A percentile compares a stretch with the other conserved stretches of the same genome.
phyloP scores from a whole-genome alignment of 139 green algal species.

The Microglena sp. region DNA sequence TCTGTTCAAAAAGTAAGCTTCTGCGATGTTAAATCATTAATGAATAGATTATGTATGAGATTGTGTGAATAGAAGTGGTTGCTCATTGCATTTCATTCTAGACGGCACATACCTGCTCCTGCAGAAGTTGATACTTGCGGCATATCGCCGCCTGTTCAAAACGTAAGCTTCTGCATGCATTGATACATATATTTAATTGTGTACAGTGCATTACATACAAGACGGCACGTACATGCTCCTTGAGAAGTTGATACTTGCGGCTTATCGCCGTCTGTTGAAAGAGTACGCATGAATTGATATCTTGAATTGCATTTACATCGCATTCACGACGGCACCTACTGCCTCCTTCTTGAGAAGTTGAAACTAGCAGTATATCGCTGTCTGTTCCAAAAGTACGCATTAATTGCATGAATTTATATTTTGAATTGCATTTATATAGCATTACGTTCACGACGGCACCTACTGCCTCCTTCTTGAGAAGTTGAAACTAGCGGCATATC shows the following conservation, averaged over 20 bases:
- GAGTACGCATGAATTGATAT: too few relatives aligned
- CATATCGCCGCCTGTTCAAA: slow-evolving; percentile 20
- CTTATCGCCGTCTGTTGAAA: slow-evolving; percentile 24
- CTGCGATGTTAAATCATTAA: neutral
- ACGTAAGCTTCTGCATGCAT: too few relatives aligned
- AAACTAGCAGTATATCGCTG: slow-evolving; percentile 21
- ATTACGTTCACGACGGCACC: too few relatives aligned
- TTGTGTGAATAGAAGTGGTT: too few relatives aligned
- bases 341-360: slow-evolving; percentile 39
- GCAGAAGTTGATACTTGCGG: slow-evolving; percentile 31
- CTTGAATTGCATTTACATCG: too few relatives aligned
- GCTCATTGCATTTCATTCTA: too few relatives aligned
- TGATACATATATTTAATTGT: too few relatives aligned
- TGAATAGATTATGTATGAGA: neutral
- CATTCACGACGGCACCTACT: too few relatives aligned
- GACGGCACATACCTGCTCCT: slow-evolving; percentile 40
- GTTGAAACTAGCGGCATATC: slow-evolving; percentile 23
- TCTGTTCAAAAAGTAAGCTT: slow-evolving; percentile 24
- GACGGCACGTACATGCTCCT: slow-evolving; percentile 35
- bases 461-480: slow-evolving; percentile 41
- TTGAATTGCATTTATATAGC: too few relatives aligned
- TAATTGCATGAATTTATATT: too few relatives aligned
- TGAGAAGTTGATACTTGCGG: slow-evolving; percentile 32
- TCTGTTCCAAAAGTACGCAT: slow-evolving; percentile 31
- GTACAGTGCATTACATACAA: too few relatives aligned